phyloP scores from a whole-genome alignment of 257 asterid species.

The Solanum sitiens region DNA sequence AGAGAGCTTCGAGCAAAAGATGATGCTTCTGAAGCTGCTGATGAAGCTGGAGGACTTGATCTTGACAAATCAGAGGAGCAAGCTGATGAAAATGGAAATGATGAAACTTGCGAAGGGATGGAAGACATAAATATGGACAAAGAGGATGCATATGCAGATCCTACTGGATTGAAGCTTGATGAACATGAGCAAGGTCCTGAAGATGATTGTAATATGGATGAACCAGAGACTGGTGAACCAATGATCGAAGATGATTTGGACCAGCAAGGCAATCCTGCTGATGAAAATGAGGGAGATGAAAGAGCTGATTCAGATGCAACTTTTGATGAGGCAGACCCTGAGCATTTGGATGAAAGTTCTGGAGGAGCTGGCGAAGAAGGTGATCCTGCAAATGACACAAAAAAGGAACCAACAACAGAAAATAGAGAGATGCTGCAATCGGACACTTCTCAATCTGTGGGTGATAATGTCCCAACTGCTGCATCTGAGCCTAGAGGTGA shows the following conservation, averaged over 20 bases:
- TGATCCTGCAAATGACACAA: slow-evolving; percentile 30
- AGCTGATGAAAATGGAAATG: slow-evolving; percentile 32
- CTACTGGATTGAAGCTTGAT: slow-evolving; percentile 54
- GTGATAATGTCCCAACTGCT: slow-evolving; percentile 23
- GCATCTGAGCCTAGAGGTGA: slow-evolving; percentile 28
- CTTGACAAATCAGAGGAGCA: slow-evolving; percentile 26
- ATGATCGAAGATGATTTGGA: slow-evolving; percentile 46
- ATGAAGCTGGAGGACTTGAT: slow-evolving; percentile 30
- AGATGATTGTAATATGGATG: slow-evolving; percentile 31
- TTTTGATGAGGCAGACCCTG: slow-evolving; percentile 32
- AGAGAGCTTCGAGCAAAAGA: slow-evolving; percentile 73
- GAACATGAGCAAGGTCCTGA: slow-evolving; percentile 34
- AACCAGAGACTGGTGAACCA: slow-evolving; percentile 31
- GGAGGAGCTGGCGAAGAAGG: slow-evolving; percentile 32
- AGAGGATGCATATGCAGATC: slow-evolving; percentile 51
- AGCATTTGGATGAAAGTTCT: slow-evolving; percentile 26
- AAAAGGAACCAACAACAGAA: slow-evolving; percentile 21
- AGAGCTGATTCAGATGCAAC: slow-evolving; percentile 17
- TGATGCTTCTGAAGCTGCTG: slow-evolving; percentile 33
- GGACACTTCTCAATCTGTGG: slow-evolving; percentile 12
- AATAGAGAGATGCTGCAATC: slow-evolving; percentile 25
- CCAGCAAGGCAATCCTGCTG: slow-evolving; percentile 27
- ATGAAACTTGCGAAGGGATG: slow-evolving; percentile 29
- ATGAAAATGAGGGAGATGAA: slow-evolving; percentile 27
- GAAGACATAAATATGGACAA: slow-evolving; percentile 64